Percentiles rank a stretch among this genome's conserved stretches.
Evolutionary conservation across 108 stramenopile genomes (phyloP).

Genomic region (Cyclotella choctawhatcheeana): DNA sequence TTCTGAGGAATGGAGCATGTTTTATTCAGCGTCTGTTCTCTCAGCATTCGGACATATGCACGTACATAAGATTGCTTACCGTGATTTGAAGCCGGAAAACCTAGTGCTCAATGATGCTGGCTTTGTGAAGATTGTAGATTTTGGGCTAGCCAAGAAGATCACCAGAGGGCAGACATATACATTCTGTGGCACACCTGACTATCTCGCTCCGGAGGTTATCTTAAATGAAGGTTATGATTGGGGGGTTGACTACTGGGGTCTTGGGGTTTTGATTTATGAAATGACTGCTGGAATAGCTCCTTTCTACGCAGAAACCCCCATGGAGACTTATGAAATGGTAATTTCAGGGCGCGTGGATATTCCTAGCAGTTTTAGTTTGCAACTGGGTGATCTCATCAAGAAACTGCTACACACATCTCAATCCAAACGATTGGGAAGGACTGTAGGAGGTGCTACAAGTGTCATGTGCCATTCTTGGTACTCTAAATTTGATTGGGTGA

Average conservation of each 20-base stretch:
- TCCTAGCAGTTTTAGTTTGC: constrained; percentile 48
- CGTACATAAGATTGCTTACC: constrained; percentile 68
- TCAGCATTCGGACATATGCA: constrained; percentile 71
- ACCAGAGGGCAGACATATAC: constrained; percentile 65
- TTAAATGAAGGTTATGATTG: constrained; percentile 84
- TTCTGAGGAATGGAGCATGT: constrained; percentile 60
- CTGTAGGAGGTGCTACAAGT: constrained; percentile 71
- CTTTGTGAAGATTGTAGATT: constrained; percentile 75
- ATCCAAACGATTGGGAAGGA: constrained; percentile 81
- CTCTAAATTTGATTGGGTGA: constrained; percentile 73
- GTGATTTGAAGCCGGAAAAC: constrained; percentile 74
- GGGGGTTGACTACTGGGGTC: constrained; percentile 80
- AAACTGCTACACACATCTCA: constrained; percentile 78
- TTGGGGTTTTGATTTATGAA: constrained; percentile 75
- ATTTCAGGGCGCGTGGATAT: constrained; percentile 47
- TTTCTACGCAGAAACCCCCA: constrained; percentile 68
- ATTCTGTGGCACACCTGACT: constrained; percentile 76
- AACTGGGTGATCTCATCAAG: constrained; percentile 62
- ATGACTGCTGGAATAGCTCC: constrained; percentile 73
- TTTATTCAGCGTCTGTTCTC: constrained; percentile 66
- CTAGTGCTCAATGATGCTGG: constrained; percentile 64
- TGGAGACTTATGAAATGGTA: constrained; percentile 55
- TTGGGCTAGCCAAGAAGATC: constrained; percentile 72
- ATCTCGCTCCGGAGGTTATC: constrained; percentile 78
- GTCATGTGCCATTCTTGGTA: constrained; percentile 89